Evolutionary conservation across 148 eudicot species (phyloP), one percentile per base, ranked within the genome.

Genomic region (Amaranthus hypochondriacus): DNA sequence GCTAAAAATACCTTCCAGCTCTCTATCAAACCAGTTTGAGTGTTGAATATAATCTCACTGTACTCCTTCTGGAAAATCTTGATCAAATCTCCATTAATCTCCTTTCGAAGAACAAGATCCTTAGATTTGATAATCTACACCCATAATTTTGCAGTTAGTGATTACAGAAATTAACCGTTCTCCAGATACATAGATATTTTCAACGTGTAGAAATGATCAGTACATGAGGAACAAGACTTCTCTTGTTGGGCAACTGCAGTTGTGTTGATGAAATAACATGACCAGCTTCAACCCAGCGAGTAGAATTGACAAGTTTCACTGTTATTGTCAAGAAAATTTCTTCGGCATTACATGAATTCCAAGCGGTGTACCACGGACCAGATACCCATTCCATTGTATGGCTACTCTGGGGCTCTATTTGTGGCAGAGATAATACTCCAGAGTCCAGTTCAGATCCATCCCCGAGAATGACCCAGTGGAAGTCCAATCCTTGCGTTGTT

Each of bases 201-300:
- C 28, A 42, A 53, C 43, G 18, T 70, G 71, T 56, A 73, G 64
- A 46, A 62, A 62, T 39, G 52, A 49, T 46, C 9, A 51, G 77
- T 87, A 94, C 98, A 69, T 83, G 93, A 73, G 85, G 73, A 67
- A 71, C 68, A 78, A 67, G 28, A 62, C 85, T 83, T 73, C 74
- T 83, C 79, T 85, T 88, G 50, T 79, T 48, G 56, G 98, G 98
- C 86, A 94, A 83, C 72, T 79, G 85, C 50, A 94, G 53, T 83
- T 94, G 98, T 48, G 84, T 71, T n/a, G 97, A 91, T 56, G 96
- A 87, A 71, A 89, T 73, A 52, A 87, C 75, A 80, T 91, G 97
- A 68, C 97, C 98, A 76, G 90, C 76, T 75, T 86, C 89, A 74
- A 84, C 90, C 97, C 98, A 91, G 52, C 92, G 85, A 7, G 97